Conservation (phyloP, 2,329 filamentous ascomycete species). For the Falciphora oryzae region DNA sequence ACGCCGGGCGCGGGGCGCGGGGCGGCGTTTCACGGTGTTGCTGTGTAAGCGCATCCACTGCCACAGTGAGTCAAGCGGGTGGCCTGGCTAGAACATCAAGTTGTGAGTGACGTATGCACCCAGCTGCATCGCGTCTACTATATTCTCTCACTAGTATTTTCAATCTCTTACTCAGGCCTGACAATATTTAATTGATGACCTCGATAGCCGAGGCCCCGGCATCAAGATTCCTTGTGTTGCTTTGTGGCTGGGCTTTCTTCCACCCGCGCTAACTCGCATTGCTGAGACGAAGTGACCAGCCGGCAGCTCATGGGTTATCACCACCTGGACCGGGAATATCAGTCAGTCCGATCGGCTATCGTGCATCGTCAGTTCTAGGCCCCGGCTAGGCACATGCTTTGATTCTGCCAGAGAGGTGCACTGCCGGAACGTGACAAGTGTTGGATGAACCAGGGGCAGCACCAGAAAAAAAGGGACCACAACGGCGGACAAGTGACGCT, state of each 20-base stretch:
- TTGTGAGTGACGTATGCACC: too few species aligned
- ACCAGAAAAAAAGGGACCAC: not conserved
- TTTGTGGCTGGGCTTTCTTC: not conserved
- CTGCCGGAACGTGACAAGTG: not conserved
- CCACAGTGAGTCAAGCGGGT: not conserved
- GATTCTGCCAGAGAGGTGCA: not conserved
- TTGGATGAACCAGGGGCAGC: not conserved
- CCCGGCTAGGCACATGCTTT: not conserved
- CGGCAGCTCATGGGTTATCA: not conserved
- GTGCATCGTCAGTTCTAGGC: not conserved
- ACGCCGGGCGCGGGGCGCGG: not conserved
- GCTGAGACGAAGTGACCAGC: not conserved
- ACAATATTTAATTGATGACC: too few species aligned
- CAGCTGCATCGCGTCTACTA: too few species aligned
- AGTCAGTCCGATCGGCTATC: not conserved
- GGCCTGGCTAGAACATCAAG: too few species aligned
- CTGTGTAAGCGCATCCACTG: not conserved
- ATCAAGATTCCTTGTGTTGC: not conserved
- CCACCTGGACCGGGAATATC: not conserved
- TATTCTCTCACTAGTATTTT: too few species aligned
- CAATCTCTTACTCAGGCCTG: too few species aligned
- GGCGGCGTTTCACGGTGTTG: not conserved
- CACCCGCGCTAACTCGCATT: too few species aligned
- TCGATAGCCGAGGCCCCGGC: too few species aligned
- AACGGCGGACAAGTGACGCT: not conserved